Evolutionary conservation across 352 stramenopile species (phyloP), one percentile per base, ranked within the genome.

Genomic region (Ophiocytium majus): DNA sequence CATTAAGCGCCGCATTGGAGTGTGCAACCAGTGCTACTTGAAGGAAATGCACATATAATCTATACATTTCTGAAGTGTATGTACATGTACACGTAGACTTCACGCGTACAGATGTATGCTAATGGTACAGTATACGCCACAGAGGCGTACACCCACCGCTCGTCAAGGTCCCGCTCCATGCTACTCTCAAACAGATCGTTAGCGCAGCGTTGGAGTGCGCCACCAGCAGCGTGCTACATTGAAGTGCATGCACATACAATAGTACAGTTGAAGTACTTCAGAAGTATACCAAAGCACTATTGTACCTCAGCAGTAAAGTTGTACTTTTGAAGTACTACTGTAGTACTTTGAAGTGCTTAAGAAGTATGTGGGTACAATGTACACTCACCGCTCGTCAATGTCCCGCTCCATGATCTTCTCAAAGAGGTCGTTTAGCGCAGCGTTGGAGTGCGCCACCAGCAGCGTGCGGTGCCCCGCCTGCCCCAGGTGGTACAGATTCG

Each of bases 121-220:
- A 66, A 23, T 23, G 19, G 57, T 66, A 66, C n/a, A n/a, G n/a
- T n/a, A n/a, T n/a, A n/a, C n/a, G n/a, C n/a, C n/a, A n/a, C n/a
- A n/a, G n/a, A n/a, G n/a, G n/a, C n/a, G 31, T 17, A 9, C 71
- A 79, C 17, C 49, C 71, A 79, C 71, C 83, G 66, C 79, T 87
- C 83, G 81, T 87, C 83, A 64, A 87, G 83, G 74, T 87, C 79
- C 66, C 83, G 76, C 28, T 91, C 89, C 86, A 97, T 91, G 36
- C 99, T 92, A 86, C 97, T 98, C n/a, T 92, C 89, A 85, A 99
- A 97, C 75, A 99, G 93, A 86, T 98, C 93, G 84, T 98, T 97
- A 99, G 88, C 0, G 96, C 95, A 80, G 95, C 92, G 88, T 98
- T 98, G 32, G 94, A 98, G 89, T 98, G 95, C 31, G 96, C 96